Evolutionary conservation across 2,329 filamentous ascomycete species (phyloP), one percentile per base, ranked within the genome.

Genomic region (Claviceps citrina): DNA sequence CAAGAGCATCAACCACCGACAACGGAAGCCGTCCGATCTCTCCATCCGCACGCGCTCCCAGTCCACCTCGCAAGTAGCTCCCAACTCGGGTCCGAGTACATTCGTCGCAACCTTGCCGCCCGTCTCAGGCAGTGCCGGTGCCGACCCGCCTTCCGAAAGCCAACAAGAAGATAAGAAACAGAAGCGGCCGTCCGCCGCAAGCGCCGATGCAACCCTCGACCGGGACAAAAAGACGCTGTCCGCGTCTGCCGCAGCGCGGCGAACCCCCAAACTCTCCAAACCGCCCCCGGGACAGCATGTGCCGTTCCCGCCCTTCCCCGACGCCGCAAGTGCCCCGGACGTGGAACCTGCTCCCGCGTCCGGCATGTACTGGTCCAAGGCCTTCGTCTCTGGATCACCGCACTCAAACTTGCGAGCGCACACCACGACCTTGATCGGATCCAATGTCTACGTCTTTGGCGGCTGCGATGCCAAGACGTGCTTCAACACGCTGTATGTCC

Each of bases 331-430:
- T 20, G 71, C 71, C 1, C 68, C 73, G 5, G 70, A 79, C 43
- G 75, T 81, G 15, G 64, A 69, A 8, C 64, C 70, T 3, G 76
- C 78, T 13, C 78, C 78, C 20, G 71, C 78, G 15, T 78, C 74
- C 36, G 78, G 77, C 50, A 81, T 82, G 77, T 82, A 82, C 61
- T 81, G 78, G 76, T 79, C 75, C 39, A 68, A 66, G 27, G 76
- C 77, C 8, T 72, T 71, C 7, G 66, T 73, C n/a, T 80, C 76
- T 3, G 78, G 78, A 20, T 62, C 67, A 20, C 62, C 73, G 30
- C 75, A 77, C 51, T 71, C 73, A 13, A 68, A 72, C 19, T 59
- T 81, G 43, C 69, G 78, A 41, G 78, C 78, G 13, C 78, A 82
- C 56, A 81, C 77, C 33, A 73, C 73, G 25, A 79, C 77, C 16